A percentile compares a stretch with the other conserved stretches of the same genome.
phyloP scores from a whole-genome alignment of 2,329 filamentous ascomycete genomes.

The Diaporthe velutina region DNA sequence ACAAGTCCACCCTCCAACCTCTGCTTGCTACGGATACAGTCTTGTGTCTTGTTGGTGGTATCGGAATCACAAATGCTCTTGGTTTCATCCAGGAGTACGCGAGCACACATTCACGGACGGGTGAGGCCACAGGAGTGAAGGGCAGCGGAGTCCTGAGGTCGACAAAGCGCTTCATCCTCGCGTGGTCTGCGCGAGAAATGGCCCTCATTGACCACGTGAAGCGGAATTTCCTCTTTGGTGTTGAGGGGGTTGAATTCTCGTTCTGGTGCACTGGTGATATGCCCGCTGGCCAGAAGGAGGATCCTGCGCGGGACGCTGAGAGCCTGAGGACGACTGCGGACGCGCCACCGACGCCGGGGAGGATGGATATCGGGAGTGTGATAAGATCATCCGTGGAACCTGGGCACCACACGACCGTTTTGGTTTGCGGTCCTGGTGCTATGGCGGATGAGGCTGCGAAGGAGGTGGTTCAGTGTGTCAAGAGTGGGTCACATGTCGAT shows the following conservation, averaged over 20 bases:
- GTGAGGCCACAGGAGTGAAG: neutral
- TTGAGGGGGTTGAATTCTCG: conserved; percentile 3
- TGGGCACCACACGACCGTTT: conserved; percentile 42
- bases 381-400: conserved; percentile 9
- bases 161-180: conserved; percentile 5
- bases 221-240: neutral
- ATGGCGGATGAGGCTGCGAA: conserved; percentile 47
- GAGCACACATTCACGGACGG: neutral
- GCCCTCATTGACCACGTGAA: conserved; percentile 4
- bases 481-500: conserved; percentile 40
- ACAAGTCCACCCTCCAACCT: neutral
- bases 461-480: conserved; percentile 42
- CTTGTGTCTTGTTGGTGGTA: neutral
- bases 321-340: neutral
- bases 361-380: conserved; percentile 10
- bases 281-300: neutral
- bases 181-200: conserved; percentile 18
- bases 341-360: neutral
- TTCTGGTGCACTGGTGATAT: neutral
- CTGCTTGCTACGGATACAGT: conserved; percentile 14
- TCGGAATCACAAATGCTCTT: conserved; percentile 6
- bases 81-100: conserved; percentile 4
- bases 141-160: neutral
- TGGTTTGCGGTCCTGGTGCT: conserved; percentile 45
- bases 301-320: neutral